phyloP scores from a whole-genome alignment of 441 rosid genomes.

The Viola pubescens region DNA sequence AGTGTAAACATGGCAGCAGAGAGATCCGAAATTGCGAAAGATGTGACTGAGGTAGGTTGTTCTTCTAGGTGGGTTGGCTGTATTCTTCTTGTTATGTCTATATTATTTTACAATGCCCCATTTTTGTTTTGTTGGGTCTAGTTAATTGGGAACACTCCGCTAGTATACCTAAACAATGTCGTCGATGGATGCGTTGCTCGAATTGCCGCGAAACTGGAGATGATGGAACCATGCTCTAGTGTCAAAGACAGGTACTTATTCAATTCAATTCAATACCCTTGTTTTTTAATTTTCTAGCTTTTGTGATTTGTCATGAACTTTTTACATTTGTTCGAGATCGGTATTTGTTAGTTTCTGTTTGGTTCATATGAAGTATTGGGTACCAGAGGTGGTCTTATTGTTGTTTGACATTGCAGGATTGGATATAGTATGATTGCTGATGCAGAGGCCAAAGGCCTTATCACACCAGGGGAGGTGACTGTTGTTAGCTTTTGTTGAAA shows the following conservation, averaged over 20 bases:
- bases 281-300: background rate
- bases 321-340: background rate
- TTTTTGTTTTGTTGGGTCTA: constrained; percentile 10
- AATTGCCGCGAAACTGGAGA: constrained; percentile 69
- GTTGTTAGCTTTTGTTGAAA: background rate
- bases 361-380: background rate
- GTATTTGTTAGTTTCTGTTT: background rate
- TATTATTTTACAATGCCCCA: background rate
- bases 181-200: constrained; percentile 69
- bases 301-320: background rate
- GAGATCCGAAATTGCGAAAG: constrained; percentile 52
- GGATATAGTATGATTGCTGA: constrained; percentile 81
- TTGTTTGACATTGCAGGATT: constrained; percentile 41
- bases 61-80: background rate
- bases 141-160: constrained; percentile 80
- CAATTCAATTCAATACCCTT: background rate
- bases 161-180: constrained; percentile 63
- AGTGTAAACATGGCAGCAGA: constrained; percentile 33
- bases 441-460: constrained; percentile 67
- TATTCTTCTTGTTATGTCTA: background rate
- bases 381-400: background rate
- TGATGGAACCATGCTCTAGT: constrained; percentile 85
- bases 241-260: constrained; percentile 68
- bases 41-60: constrained; percentile 67
- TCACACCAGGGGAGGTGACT: constrained; percentile 63